Evolutionary conservation across 208 protist species (phyloP).

Genomic region (Leishmania tarentolae): DNA sequence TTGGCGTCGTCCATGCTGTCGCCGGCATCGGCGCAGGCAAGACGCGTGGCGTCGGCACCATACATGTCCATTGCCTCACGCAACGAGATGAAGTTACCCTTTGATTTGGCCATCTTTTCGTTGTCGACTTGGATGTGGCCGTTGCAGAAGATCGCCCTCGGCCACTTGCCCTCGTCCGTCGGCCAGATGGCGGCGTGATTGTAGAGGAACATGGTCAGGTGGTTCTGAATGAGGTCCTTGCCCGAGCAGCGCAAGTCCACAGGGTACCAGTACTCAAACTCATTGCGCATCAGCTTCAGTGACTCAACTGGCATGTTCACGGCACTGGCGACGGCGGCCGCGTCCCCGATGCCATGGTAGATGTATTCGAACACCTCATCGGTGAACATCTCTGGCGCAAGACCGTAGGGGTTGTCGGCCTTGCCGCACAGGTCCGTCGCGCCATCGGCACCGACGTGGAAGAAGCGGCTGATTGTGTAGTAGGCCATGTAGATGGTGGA

Average conservation of each 20-base stretch:
- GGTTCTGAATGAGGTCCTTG: slow-evolving; percentile 99
- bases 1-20: slow-evolving; percentile 99
- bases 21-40: slow-evolving; percentile 98
- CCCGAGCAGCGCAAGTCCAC: slow-evolving; percentile 98
- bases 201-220: slow-evolving; percentile 99
- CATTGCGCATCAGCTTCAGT: slow-evolving; percentile 89
- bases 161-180: slow-evolving; percentile 74
- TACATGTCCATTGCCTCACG: slow-evolving; percentile 84
- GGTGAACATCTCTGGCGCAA: slow-evolving; percentile 95
- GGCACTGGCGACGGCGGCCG: slow-evolving; percentile 47
- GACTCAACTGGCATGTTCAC: slow-evolving; percentile 73
- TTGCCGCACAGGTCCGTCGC: slow-evolving; percentile 46
- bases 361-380: slow-evolving; percentile 96
- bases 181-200: slow-evolving; percentile 99
- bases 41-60: slow-evolving; percentile 93
- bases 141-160: slow-evolving; percentile 97
- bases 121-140: slow-evolving; percentile 99
- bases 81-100: slow-evolving; percentile 99
- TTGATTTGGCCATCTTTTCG: slow-evolving; percentile 99
- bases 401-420: slow-evolving; percentile 71
- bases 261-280: slow-evolving; percentile 99
- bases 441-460: slow-evolving; percentile 90
- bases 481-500: slow-evolving; percentile 99
- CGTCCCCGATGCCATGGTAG: slow-evolving; percentile 79
- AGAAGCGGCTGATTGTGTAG: slow-evolving; percentile 99